phyloP scores from a whole-genome alignment of 2,329 filamentous ascomycete genomes.

The Chrysosporium keratinophilum region DNA sequence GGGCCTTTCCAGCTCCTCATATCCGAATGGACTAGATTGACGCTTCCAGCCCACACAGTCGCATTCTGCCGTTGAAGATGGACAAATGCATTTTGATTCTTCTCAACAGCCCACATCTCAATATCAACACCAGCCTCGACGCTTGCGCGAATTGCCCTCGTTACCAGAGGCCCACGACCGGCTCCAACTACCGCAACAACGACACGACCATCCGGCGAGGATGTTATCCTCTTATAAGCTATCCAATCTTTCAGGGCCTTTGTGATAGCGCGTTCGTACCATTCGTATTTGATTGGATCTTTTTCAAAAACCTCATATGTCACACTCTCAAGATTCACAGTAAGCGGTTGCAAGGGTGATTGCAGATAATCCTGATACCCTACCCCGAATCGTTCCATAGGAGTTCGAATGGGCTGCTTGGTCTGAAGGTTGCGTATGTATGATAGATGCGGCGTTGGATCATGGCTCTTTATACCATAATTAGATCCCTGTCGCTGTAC shows the following conservation, averaged over 20 bases:
- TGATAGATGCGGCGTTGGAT: constrained; percentile 56
- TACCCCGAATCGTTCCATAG: constrained; percentile 56
- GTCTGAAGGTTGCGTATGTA: constrained; percentile 79
- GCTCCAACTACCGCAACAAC: constrained; percentile 89
- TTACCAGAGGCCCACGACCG: constrained; percentile 83
- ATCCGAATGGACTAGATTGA: constrained; percentile 87
- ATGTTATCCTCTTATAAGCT: constrained; percentile 60
- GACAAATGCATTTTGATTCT: constrained; percentile 96
- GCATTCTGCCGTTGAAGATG: constrained; percentile 80
- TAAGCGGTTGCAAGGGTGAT: constrained; percentile 83
- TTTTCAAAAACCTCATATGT: constrained; percentile 99
- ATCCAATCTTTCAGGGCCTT: constrained; percentile 74
- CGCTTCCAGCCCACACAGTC: constrained; percentile 65
- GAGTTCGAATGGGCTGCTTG: constrained; percentile 58
- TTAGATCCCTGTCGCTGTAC: constrained; percentile 32
- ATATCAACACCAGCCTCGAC: constrained; percentile 64
- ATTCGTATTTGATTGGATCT: constrained; percentile 94
- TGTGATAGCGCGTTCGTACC: constrained; percentile 78
- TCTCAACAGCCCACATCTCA: constrained; percentile 86
- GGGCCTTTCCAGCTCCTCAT: constrained; percentile 96
- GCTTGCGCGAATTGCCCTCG: constrained; percentile 72
- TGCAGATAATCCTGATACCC: constrained; percentile 92
- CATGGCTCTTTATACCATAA: constrained; percentile 42
- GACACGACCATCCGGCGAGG: constrained; percentile 58
- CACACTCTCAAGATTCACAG: constrained; percentile 91